Evolutionary conservation across 192 early-diverging fungal species (phyloP).

Genomic region (Entophlyctis helioformis): DNA sequence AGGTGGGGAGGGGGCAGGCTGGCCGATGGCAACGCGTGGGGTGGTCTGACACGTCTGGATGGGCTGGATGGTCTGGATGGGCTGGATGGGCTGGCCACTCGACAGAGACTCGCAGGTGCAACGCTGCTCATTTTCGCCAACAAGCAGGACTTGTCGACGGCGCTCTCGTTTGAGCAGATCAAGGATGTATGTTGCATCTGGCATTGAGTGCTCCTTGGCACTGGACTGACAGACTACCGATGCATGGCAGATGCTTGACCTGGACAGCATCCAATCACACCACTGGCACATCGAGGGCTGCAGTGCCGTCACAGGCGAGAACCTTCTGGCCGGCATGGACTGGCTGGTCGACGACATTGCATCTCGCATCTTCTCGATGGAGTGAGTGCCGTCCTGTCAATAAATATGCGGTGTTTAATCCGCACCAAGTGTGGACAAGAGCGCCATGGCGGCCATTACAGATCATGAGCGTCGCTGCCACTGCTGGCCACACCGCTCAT

Average conservation of each 20-base stretch:
- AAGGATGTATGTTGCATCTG: slow-evolving; percentile 31
- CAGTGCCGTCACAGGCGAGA: slow-evolving; percentile 77
- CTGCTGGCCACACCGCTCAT: no score
- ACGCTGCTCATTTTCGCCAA: slow-evolving; percentile 93
- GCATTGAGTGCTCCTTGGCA: not conserved
- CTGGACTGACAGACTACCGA: not conserved
- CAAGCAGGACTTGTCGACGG: slow-evolving; percentile 90
- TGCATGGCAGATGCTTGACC: slow-evolving; percentile 40
- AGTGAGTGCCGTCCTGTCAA: no score
- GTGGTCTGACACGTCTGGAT: no score
- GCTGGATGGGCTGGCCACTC: no score
- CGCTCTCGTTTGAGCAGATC: slow-evolving; percentile 61
- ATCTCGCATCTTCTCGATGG: slow-evolving; percentile 60
- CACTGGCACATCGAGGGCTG: slow-evolving; percentile 90
- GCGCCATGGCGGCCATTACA: no score
- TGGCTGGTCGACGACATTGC: slow-evolving; percentile 91
- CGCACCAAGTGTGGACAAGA: no score
- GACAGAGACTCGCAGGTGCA: slow-evolving; percentile 75
- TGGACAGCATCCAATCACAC: slow-evolving; percentile 67
- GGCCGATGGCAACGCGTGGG: not conserved
- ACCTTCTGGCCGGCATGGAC: slow-evolving; percentile 81
- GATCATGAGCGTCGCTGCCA: no score
- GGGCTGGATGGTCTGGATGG: no score
- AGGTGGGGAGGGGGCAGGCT: slow-evolving; percentile 40
- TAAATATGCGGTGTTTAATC: no score